Conservation (phyloP, 768 basidiomycete species). For the Suillus subaureus region DNA sequence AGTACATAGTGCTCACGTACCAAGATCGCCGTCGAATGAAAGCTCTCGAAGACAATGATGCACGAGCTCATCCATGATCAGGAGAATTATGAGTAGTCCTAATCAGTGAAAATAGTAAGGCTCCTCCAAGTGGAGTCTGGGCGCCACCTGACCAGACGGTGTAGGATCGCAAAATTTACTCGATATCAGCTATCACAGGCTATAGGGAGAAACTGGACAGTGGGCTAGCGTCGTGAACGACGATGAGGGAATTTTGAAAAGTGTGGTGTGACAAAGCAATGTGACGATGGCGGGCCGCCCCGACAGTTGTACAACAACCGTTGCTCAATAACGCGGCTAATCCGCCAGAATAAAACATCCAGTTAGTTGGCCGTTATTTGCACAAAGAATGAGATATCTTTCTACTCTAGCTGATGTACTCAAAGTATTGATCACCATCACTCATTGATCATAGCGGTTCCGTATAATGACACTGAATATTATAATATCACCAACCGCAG, state of each 20-base stretch:
- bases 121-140: neutral
- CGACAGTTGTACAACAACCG: neutral
- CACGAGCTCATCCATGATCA: conserved; percentile 79
- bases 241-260: conserved; percentile 1
- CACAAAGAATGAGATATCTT: too few relatives aligned
- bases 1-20: conserved; percentile 47
- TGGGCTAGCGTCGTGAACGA: conserved; percentile 3
- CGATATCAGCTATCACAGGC: conserved; percentile 2
- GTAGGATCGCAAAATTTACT: conserved; percentile 7
- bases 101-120: neutral
- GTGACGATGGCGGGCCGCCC: neutral
- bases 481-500: neutral
- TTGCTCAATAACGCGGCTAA: too few relatives aligned
- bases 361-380: too few relatives aligned
- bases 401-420: too few relatives aligned
- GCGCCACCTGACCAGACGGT: neutral
- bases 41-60: conserved; percentile 85
- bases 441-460: neutral
- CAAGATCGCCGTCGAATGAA: conserved; percentile 88
- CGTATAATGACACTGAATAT: neutral
- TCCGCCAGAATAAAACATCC: too few relatives aligned
- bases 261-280: neutral
- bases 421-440: neutral
- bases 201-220: neutral
- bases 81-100: neutral